These are phyloP conservation scores for Draba incana DNA, from an alignment of 345 rosid species.

Conservation along the genomic window DNA sequence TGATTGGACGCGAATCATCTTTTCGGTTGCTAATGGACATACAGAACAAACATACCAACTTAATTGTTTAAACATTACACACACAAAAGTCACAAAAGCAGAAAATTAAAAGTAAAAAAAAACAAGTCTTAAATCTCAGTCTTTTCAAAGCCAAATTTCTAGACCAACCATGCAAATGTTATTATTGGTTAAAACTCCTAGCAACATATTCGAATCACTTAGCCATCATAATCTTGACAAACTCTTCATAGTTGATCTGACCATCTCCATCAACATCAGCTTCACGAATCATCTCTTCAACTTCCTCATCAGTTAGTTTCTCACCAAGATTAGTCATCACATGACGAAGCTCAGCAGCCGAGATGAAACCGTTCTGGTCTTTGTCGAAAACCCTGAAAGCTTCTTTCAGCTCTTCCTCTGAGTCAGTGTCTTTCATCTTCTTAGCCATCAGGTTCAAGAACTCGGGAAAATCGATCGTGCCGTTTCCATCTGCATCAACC, in stretches of 20 bases:
- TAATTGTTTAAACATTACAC: constrained; percentile 8
- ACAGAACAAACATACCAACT: background rate
- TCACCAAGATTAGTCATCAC: constrained; percentile 58
- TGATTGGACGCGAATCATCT: background rate
- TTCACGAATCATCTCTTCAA: constrained; percentile 56
- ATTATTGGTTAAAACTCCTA: constrained; percentile 31
- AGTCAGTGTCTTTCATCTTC: constrained; percentile 53
- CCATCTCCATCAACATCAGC: constrained; percentile 59
- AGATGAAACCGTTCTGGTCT: constrained; percentile 57
- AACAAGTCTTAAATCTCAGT: background rate
- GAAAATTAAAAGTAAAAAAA: background rate
- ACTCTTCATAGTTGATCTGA: constrained; percentile 51
- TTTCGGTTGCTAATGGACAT: too few species aligned
- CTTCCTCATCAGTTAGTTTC: constrained; percentile 56
- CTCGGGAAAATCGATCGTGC: constrained; percentile 57
- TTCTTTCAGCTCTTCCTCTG: constrained; percentile 50
- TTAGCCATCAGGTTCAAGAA: constrained; percentile 58
- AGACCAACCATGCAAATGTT: constrained; percentile 36
- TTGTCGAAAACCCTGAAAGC: constrained; percentile 53
- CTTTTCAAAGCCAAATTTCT: constrained; percentile 1
- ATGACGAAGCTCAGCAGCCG: constrained; percentile 61
- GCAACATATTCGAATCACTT: constrained; percentile 33
- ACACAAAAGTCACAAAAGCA: constrained; percentile 16
- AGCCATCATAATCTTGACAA: constrained; percentile 53
- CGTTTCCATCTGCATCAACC: constrained; percentile 61